These are phyloP conservation scores for Colletotrichum musae DNA, from an alignment of 2,329 filamentous ascomycete species.

Conservation along the genomic window DNA sequence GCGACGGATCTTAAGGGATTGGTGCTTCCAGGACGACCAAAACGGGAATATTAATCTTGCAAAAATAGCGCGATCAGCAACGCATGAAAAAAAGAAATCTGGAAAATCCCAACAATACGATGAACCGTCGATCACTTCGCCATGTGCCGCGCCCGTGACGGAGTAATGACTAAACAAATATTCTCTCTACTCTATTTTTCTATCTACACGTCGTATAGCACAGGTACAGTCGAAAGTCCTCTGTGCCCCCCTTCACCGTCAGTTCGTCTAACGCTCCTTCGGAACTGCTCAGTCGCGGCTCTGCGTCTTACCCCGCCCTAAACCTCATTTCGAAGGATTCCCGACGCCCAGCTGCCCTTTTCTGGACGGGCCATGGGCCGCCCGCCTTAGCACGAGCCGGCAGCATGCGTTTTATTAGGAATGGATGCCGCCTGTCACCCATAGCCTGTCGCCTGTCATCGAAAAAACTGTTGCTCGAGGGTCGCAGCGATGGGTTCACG, in stretches of 20 bases:
- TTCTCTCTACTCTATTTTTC: too few relatives aligned
- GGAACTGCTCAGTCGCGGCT: slow-evolving; percentile 21
- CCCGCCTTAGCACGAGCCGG: slow-evolving; percentile 9
- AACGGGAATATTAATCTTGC: not conserved
- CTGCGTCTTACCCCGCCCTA: slow-evolving; percentile 35
- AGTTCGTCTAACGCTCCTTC: slow-evolving; percentile 21
- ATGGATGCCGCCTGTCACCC: not conserved
- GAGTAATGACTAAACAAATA: slow-evolving; percentile 26
- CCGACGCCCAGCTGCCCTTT: slow-evolving; percentile 11
- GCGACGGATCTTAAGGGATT: not conserved
- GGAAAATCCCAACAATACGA: not conserved
- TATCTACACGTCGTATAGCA: too few relatives aligned
- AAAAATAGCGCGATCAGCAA: not conserved
- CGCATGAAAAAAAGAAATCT: not conserved
- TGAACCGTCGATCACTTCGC: not conserved
- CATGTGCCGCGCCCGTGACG: slow-evolving; percentile 7
- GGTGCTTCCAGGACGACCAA: not conserved
- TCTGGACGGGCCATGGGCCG: slow-evolving; percentile 18
- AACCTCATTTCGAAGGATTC: slow-evolving; percentile 29
- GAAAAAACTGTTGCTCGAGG: not conserved
- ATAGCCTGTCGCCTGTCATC: too few relatives aligned
- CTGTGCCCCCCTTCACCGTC: slow-evolving; percentile 19
- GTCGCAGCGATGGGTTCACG: not conserved
- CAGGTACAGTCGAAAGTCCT: too few relatives aligned
- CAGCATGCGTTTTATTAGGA: slow-evolving; percentile 12